A percentile compares a stretch with the other conserved stretches of the same genome.
Conservation (phyloP, 164 flowering plant species). For the Echeveria elegans region DNA sequence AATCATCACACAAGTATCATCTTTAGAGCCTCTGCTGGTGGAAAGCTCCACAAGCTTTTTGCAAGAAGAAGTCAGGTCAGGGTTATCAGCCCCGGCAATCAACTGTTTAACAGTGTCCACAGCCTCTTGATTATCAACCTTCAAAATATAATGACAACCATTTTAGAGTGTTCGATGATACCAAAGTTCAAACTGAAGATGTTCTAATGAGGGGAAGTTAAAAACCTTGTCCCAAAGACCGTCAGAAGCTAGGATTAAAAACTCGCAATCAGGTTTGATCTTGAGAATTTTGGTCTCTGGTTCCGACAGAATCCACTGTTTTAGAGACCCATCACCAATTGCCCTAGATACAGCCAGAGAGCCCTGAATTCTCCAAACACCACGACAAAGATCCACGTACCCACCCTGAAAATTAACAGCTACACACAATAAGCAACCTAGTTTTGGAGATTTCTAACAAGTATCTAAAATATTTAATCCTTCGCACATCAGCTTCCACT, state of each 20-base stretch:
- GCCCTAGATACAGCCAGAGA: slow-evolving; percentile 85
- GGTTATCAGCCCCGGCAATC: slow-evolving; percentile 12
- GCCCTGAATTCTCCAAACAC: slow-evolving; percentile 85
- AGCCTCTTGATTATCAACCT: slow-evolving; percentile 85
- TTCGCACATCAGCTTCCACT: neutral
- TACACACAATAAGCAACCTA: neutral
- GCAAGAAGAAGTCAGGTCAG: neutral
- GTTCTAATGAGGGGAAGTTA: neutral
- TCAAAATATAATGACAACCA: slow-evolving; percentile 12
- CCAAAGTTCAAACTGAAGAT: neutral
- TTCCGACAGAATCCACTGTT: slow-evolving; percentile 66
- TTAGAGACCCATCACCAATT: slow-evolving; percentile 64
- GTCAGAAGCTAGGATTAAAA: slow-evolving; percentile 80
- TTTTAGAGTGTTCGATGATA: neutral
- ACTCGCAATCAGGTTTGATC: slow-evolving; percentile 48
- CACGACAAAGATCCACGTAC: slow-evolving; percentile 56
- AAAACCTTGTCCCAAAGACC: slow-evolving; percentile 91
- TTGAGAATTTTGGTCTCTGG: slow-evolving; percentile 51
- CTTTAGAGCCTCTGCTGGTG: neutral
- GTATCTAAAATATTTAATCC: neutral
- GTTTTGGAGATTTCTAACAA: neutral
- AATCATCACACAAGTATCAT: neutral
- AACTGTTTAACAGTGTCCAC: slow-evolving; percentile 50
- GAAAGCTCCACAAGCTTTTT: neutral
- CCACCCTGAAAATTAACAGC: slow-evolving; percentile 51